Conservation (phyloP, 2,329 filamentous ascomycete species). For the Myrmaecium sp. region DNA sequence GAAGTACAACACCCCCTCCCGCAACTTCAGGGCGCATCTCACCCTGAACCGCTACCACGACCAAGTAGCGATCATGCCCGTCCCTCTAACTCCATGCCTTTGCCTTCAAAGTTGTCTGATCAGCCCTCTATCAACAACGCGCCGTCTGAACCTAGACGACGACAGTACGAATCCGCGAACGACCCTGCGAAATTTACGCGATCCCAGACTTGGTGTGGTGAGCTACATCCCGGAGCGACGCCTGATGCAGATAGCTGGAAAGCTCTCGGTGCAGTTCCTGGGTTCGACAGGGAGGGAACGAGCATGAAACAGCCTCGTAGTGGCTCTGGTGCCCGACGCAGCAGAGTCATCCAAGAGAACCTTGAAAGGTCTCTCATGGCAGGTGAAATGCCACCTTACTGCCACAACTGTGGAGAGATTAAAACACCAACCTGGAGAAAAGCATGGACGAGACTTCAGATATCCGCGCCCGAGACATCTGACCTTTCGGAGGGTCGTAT, state of each 20-base stretch:
- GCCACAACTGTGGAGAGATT: constrained; percentile 83
- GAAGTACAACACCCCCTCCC: too few species aligned
- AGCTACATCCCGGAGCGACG: constrained; percentile 10
- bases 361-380: constrained; percentile 46
- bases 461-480: constrained; percentile 52
- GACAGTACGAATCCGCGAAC: constrained; percentile 5
- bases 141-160: constrained; percentile 3
- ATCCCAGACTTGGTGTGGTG: constrained; percentile 22
- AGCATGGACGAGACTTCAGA: constrained; percentile 63
- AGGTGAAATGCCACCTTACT: constrained; percentile 76
- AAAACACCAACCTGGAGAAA: constrained; percentile 95
- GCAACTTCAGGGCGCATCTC: too few species aligned
- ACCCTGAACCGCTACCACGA: too few species aligned
- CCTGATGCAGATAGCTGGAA: too few species aligned
- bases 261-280: constrained; percentile 10
- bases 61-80: constrained; percentile 1
- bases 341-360: constrained; percentile 42
- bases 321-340: constrained; percentile 44
- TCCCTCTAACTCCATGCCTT: constrained; percentile 2
- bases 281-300: constrained; percentile 7
- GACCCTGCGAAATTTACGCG: constrained; percentile 10
- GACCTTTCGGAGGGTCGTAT: constrained; percentile 59
- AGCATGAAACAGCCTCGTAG: too few species aligned
- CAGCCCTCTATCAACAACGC: constrained; percentile 1
- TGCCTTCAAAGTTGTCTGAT: constrained; percentile 9